Evolutionary conservation across 805 yeast species (phyloP), one percentile per base, ranked within the genome.

Genomic region (Wickerhamiella parazyma): DNA sequence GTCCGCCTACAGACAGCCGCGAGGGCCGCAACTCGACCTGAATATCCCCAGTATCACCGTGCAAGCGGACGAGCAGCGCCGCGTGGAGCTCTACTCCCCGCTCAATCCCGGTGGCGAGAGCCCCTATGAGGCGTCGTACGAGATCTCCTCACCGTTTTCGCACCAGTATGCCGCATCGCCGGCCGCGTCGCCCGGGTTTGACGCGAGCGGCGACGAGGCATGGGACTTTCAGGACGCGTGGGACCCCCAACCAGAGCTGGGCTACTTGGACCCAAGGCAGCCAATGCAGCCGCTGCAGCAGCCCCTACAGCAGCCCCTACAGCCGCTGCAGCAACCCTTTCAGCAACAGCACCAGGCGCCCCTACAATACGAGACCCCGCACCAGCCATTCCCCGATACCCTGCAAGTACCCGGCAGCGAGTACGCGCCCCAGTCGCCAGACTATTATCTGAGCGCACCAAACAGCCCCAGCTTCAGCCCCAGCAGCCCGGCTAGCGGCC

Each of bases 31-130:
- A n/a, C 31, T 28, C 16, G 41, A 38, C 17, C 18, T 38, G 24
- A 38, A 38, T 19, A 39, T 39, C 24, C 42, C 42, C 12, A 39
- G 42, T 14, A 39, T 39, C 21, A 39, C 42, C 11, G 29, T 39
- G n/a, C 36, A 39, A 26, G 42, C 25, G 6, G 42, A 39, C 18
- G 42, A 39, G 22, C 33, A 29, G 36, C 29, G 33, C n/a, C 14
- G 18, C 16, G 18, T 18, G 16, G 42, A 39, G 29, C 31, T 39
- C 14, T 39, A 39, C 21, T 39, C 42, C 21, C 42, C 42, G 12
- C n/a, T 39, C 20, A 29, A 39, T 18, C 35, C n/a, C 3, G 26
- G 17, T 38, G 33, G 34, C 18, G 41, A 39, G 14, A 29, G 36
- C 24, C 42, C 42, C 14, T 39, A 39, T 20, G 42, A 39, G 22